Evolutionary conservation across 75 land plant genomes (phyloP).

Genomic region (Isoetes taiwanensis): DNA sequence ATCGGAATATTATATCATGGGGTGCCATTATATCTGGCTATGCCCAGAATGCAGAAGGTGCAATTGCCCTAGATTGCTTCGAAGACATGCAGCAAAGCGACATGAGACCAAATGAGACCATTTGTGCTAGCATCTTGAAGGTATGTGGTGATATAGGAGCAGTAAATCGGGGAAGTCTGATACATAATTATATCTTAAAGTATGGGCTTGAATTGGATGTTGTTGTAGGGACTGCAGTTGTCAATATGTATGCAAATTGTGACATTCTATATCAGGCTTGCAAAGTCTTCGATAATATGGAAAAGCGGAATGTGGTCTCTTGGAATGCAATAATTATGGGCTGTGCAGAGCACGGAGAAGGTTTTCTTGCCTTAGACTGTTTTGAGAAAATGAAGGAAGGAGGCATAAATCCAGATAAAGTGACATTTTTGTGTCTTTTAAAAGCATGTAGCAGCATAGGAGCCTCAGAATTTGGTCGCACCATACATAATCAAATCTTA

Average conservation of each 20-base stretch:
- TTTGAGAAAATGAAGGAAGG: conserved; percentile 22
- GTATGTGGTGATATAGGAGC: conserved; percentile 13
- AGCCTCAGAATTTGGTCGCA: background rate
- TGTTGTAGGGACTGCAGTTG: conserved; percentile 28
- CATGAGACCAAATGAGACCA: conserved; percentile 18
- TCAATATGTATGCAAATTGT: conserved; percentile 42
- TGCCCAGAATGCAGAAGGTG: background rate
- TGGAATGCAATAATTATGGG: conserved; percentile 38
- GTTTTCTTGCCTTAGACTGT: conserved; percentile 14
- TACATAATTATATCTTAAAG: conserved; percentile 23
- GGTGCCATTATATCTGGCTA: conserved; percentile 31
- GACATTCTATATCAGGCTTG: conserved; percentile 20
- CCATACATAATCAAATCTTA: conserved; percentile 6
- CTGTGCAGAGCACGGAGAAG: conserved; percentile 22
- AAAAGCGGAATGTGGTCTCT: conserved; percentile 20
- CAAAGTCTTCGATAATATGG: conserved; percentile 16
- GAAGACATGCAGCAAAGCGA: conserved; percentile 13
- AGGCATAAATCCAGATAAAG: conserved; percentile 25
- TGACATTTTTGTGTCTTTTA: conserved; percentile 22
- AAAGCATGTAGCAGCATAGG: conserved; percentile 33
- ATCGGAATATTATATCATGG: conserved; percentile 17
- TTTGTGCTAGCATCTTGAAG: conserved; percentile 24
- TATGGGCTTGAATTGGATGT: conserved; percentile 21
- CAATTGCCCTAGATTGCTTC: conserved; percentile 19
- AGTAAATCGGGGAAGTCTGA: conserved; percentile 12